These are phyloP conservation scores for Solanum bukasovii DNA, from an alignment of 257 asterid genomes.

Conservation along the genomic window DNA sequence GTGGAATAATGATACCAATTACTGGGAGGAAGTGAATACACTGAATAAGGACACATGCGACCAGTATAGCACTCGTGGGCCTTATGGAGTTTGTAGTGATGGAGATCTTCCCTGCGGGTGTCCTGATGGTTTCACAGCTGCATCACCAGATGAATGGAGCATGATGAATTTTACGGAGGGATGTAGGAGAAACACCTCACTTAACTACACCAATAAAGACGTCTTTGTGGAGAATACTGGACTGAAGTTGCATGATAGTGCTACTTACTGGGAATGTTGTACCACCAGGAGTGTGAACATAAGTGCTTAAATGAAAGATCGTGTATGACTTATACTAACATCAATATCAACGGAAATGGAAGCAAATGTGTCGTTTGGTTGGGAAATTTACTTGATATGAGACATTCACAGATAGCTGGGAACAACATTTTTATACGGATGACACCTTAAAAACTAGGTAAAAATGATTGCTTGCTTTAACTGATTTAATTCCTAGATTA, in stretches of 20 bases:
- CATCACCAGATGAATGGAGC: slow-evolving; percentile 13
- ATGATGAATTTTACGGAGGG: slow-evolving; percentile 11
- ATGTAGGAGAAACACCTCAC: slow-evolving; percentile 8
- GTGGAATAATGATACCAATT: slow-evolving; percentile 7
- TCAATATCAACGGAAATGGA: slow-evolving; percentile 13
- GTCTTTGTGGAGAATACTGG: slow-evolving; percentile 17
- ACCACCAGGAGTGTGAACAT: slow-evolving; percentile 4
- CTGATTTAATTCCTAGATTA: background rate
- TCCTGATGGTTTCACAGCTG: slow-evolving; percentile 19
- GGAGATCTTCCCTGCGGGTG: slow-evolving; percentile 18
- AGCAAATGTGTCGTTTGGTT: slow-evolving; percentile 24
- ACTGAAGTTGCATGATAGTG: slow-evolving; percentile 27
- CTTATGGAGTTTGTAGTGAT: slow-evolving; percentile 16
- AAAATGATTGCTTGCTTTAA: background rate
- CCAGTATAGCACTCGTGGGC: slow-evolving; percentile 26
- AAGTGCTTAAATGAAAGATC: slow-evolving; percentile 18
- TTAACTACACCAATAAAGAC: slow-evolving; percentile 18
- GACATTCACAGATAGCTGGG: slow-evolving; percentile 3
- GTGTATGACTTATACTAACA: slow-evolving; percentile 28
- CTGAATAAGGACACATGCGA: slow-evolving; percentile 27
- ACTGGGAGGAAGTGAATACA: slow-evolving; percentile 19
- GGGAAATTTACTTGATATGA: slow-evolving; percentile 19
- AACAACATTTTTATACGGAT: slow-evolving; percentile 26
- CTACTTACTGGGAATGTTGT: slow-evolving; percentile 5
- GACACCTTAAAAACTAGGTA: slow-evolving; percentile 22